Evolutionary conservation across 345 rosid genomes (phyloP).

Genomic region (Eucalyptus regnans): DNA sequence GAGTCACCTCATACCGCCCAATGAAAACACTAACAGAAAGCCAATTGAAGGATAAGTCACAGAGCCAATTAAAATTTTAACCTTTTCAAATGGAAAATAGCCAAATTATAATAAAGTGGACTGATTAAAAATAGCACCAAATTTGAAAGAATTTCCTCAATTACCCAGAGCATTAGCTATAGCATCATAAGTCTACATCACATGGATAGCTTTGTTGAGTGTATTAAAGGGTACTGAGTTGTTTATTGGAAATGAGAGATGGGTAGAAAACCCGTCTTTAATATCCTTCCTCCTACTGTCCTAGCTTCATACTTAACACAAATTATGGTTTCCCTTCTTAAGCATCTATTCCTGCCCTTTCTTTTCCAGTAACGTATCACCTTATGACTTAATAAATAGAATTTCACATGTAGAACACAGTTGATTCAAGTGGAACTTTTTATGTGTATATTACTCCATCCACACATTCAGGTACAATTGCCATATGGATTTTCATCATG

Average conservation of each 20-base stretch:
- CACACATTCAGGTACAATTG: not conserved
- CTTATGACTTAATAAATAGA: not conserved
- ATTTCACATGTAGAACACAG: not conserved
- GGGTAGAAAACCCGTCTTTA: not conserved
- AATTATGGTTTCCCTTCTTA: not conserved
- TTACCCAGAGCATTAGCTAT: not conserved
- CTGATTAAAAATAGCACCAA: not conserved
- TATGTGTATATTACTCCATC: not conserved
- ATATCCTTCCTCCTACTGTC: not conserved
- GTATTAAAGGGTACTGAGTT: not conserved
- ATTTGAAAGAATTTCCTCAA: not conserved
- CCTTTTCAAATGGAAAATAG: not conserved
- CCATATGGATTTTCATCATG: not conserved
- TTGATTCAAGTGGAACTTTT: not conserved
- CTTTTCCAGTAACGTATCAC: not conserved
- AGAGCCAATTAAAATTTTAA: not conserved
- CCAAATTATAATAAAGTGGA: not conserved
- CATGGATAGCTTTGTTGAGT: not conserved
- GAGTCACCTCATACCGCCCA: not conserved
- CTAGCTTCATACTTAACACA: not conserved
- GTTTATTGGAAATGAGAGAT: not conserved
- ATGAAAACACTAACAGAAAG: not conserved
- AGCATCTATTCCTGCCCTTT: not conserved
- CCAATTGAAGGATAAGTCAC: not conserved
- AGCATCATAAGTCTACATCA: not conserved